Base-by-base conservation (phyloP, 176 grass and related monocot species). In the Carex cristatella region DNA sequence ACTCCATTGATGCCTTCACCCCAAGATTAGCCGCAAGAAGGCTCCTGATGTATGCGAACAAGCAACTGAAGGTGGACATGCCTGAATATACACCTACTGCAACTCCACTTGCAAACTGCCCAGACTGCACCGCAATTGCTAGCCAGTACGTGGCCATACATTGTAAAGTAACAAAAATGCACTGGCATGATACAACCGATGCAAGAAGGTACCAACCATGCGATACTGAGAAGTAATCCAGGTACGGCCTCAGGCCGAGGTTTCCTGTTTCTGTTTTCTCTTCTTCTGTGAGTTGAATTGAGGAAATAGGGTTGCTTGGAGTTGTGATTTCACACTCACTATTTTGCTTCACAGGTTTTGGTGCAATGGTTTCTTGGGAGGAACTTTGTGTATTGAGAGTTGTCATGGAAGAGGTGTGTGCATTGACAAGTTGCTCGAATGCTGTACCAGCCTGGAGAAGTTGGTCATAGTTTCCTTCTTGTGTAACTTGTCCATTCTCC, bases 1-100 rank as follows among this genome's bases (percentile, higher is more conserved):
- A 98, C 73, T 92, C 93, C 65, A 83, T 93, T 2, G 95, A 98
- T 4, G 91, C 95, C 81, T 87, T 93, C n/a, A 94, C 79, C 65
- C 95, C 95, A 69, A 94, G 88, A 68, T 90, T 75, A 13, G 95
- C 95, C 11, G 91, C 85, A 10, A 90, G 46, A 80, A 93, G 85
- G 70, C 88, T 94, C 86, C 92, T 93, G 7, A 88, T 28, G 80
- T 98, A 94, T 11, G 89, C 91, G 84, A 97, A 97, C 27, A 94
- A n/a, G 85, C 94, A 94, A 54, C 91, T 97, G 54, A 83, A 40
- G 9, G 84, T 87, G 27, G 94, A 69, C 83, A 93, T 86, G 27
- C 38, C 79, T 37, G 94, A 89, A 85, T 97, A 97, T 11, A 90
- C 89, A 70, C 86, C 94, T 0, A 97, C 61, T 16, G 88, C 79